Base-by-base conservation (phyloP, 2,329 filamentous ascomycete species). In the Rutstroemia sp. region DNA sequence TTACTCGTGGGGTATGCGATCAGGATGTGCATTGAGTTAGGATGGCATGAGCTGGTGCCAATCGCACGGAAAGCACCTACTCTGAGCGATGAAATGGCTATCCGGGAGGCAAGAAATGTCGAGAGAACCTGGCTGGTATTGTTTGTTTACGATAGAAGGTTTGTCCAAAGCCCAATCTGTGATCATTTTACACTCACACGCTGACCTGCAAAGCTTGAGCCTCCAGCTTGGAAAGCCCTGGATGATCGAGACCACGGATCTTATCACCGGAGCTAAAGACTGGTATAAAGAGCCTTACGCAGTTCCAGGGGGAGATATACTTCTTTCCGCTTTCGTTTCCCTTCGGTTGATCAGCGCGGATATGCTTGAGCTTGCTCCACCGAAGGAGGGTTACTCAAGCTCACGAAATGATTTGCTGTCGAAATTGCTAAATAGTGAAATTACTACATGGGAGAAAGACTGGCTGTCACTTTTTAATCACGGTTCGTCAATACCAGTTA, bases 121-220 rank as follows among this genome's bases (percentile, higher is more conserved):
- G 70, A 73, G 37, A 62, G 72, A 41, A 71, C 68, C 2, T 73
- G 71, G 72, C 65, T 71, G 37, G 63, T 73, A 10, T 49, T 74
- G 8, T 73, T 73, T 61, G 69, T 73, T 0, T 74, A 73, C 58
- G 71, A 74, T 58, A 63, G 71, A 54, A 73, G 71, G 72, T 72
- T 62, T 39, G 65, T 55, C 25, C 23, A 23, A 23, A 23, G 23
- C 23, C 23, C 5, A 23, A 23, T 23, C 23, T 23, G 23, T 27
- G 6, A 27, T 27, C 6, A 27, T 3, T 1, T 4, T 27, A 27
- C 25, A 7, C 5, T 27, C 25, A 27, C 25, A 7, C 6, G 25
- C 25, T 27, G 25, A 27, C 25, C 5, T 27, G 5, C 16, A 39
- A 27, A 74, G 72, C 52, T 68, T 74, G 45, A 74, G 72, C 45